Percentiles rank a stretch among this genome's conserved stretches.
phyloP scores from a whole-genome alignment of 1,284 basidiomycete genomes.

The Rhizopogon parksii region DNA sequence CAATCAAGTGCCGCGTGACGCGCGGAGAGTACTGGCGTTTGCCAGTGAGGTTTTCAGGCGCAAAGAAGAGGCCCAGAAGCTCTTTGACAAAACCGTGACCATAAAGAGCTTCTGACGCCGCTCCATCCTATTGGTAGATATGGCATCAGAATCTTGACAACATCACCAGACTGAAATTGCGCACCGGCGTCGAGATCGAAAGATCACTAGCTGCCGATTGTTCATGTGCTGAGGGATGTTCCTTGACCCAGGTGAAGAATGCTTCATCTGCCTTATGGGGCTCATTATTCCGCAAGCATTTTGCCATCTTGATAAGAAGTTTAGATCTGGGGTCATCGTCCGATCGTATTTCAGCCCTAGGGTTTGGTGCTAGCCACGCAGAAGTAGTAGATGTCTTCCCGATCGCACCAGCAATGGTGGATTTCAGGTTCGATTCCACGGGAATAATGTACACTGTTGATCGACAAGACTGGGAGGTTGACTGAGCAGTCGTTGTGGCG shows the following conservation, averaged over 20 bases:
- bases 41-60: conserved; percentile 24
- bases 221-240: conserved; percentile 25
- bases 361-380: conserved; percentile 39
- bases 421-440: conserved; percentile 39
- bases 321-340: conserved; percentile 30
- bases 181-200: conserved; percentile 1
- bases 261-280: conserved; percentile 37
- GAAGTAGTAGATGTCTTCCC: conserved; percentile 42
- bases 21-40: conserved; percentile 36
- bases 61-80: conserved; percentile 42
- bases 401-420: conserved; percentile 57
- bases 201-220: background rate
- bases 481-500: conserved; percentile 28
- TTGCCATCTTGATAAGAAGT: conserved; percentile 33
- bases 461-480: conserved; percentile 21
- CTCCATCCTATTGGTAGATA: conserved; percentile 4
- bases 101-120: conserved; percentile 24
- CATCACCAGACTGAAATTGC: background rate
- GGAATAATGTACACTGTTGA: conserved; percentile 57
- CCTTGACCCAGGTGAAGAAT: conserved; percentile 47
- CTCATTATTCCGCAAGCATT: conserved; percentile 26
- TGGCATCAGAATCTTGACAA: conserved; percentile 4
- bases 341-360: conserved; percentile 3
- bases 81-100: conserved; percentile 52
- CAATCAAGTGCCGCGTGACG: conserved; percentile 49